phyloP scores from a whole-genome alignment of 164 flowering plant species.

The Litsea cubeba region DNA sequence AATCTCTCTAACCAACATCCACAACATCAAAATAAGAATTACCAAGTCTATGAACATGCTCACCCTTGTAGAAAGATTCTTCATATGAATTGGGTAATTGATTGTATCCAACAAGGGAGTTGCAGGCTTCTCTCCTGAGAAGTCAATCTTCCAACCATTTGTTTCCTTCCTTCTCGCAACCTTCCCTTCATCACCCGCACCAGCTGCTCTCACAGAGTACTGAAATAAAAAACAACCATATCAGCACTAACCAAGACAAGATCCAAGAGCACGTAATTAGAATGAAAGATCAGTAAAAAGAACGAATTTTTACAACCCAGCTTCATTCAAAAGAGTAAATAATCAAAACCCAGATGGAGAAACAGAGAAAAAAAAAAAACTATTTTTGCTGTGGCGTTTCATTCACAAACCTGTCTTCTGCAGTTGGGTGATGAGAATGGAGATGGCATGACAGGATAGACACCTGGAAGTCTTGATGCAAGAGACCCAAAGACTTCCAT shows the following conservation, averaged over 20 bases:
- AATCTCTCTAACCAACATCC: not conserved
- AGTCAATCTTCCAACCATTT: slow-evolving; percentile 55
- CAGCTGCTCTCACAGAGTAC: slow-evolving; percentile 39
- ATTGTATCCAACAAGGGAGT: slow-evolving; percentile 85
- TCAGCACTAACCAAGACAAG: not conserved
- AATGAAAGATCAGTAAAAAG: too few species aligned
- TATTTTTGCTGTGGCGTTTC: not conserved
- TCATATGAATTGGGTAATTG: slow-evolving; percentile 78
- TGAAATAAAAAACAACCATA: slow-evolving; percentile 17
- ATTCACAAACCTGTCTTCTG: slow-evolving; percentile 30
- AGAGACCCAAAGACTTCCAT: slow-evolving; percentile 32
- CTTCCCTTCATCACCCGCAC: slow-evolving; percentile 37
- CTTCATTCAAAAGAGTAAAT: not conserved
- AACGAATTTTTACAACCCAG: not conserved
- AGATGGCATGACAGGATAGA: slow-evolving; percentile 13
- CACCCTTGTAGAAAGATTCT: slow-evolving; percentile 67
- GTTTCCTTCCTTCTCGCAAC: slow-evolving; percentile 30
- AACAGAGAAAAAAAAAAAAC: not conserved
- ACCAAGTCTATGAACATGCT: not conserved
- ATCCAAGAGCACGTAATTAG: not conserved
- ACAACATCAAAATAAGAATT: not conserved
- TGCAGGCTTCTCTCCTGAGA: slow-evolving; percentile 54
- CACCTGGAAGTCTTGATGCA: slow-evolving; percentile 8
- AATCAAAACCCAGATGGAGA: not conserved
- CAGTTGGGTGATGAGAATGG: slow-evolving; percentile 13